phyloP scores from a whole-genome alignment of 1,139 yeast genomes.

The Protomyces inundatus region DNA sequence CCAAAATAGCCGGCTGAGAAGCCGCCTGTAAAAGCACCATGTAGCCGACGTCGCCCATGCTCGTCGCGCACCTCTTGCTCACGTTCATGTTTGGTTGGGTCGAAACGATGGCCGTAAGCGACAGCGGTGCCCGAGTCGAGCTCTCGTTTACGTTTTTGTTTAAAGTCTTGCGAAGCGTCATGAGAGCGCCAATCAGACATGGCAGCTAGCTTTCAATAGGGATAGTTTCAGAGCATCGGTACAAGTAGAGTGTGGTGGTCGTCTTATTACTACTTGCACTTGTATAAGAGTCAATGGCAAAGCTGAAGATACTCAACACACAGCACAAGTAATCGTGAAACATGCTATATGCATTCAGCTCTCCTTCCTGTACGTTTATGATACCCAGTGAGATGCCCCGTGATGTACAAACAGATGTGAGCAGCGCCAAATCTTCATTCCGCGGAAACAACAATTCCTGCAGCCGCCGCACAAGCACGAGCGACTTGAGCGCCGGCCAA shows the following conservation, averaged over 20 bases:
- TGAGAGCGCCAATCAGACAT: neutral
- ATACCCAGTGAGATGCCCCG: neutral
- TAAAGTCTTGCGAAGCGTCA: neutral
- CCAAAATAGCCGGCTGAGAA: conserved; percentile 40
- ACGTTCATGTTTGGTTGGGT: conserved; percentile 29
- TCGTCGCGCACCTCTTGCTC: conserved; percentile 34
- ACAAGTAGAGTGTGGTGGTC: no score
- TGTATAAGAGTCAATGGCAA: no score
- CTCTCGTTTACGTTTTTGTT: neutral
- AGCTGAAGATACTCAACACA: no score
- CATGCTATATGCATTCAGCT: neutral
- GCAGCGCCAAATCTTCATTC: neutral
- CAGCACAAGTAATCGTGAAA: neutral
- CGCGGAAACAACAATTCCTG: neutral
- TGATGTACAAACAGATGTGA: neutral
- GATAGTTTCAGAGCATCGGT: no score
- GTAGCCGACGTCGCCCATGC: conserved; percentile 35
- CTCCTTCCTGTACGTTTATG: neutral
- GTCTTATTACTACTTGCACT: no score
- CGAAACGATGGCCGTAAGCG: neutral
- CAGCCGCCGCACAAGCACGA: neutral
- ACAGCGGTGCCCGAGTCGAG: neutral
- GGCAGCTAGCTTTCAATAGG: neutral
- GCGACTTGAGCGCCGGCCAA: neutral
- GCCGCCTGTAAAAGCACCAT: conserved; percentile 41